These are phyloP conservation scores for Scleromitrula shiraiana DNA, from an alignment of 2,329 filamentous ascomycete genomes.

Conservation along the genomic window DNA sequence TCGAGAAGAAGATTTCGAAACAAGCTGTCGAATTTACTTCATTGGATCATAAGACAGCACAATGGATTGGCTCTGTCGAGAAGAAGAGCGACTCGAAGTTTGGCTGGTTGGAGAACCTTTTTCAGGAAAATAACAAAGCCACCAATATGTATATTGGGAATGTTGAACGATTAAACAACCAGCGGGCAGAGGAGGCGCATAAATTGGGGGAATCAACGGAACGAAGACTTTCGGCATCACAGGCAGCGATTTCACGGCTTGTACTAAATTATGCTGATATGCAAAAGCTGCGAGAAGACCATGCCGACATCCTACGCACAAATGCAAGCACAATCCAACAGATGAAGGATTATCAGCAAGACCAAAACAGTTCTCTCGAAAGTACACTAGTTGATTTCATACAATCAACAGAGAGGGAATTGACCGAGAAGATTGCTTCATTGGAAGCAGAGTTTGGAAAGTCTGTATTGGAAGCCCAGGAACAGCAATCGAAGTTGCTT, in stretches of 20 bases:
- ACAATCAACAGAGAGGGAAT: neutral
- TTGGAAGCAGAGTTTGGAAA: neutral
- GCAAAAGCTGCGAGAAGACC: neutral
- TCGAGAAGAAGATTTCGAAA: neutral
- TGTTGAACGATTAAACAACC: neutral
- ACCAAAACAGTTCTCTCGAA: neutral
- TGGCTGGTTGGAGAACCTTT: neutral
- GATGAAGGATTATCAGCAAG: neutral
- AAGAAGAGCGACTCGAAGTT: neutral
- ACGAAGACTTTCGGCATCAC: neutral
- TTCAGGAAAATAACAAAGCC: neutral
- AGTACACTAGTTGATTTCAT: neutral
- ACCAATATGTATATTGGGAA: neutral
- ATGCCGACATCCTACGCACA: neutral
- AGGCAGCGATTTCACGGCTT: neutral
- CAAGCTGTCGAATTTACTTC: conserved; percentile 1
- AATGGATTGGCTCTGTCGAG: conserved; percentile 1
- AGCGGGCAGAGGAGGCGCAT: neutral
- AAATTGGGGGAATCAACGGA: neutral
- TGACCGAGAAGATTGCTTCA: neutral
- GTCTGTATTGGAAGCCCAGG: neutral
- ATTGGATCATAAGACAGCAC: conserved; percentile 4
- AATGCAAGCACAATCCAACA: neutral
- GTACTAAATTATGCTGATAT: neutral
- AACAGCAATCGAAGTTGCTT: neutral